Evolutionary conservation across 2,329 filamentous ascomycete species (phyloP).

Genomic region (Cadophora gregata): DNA sequence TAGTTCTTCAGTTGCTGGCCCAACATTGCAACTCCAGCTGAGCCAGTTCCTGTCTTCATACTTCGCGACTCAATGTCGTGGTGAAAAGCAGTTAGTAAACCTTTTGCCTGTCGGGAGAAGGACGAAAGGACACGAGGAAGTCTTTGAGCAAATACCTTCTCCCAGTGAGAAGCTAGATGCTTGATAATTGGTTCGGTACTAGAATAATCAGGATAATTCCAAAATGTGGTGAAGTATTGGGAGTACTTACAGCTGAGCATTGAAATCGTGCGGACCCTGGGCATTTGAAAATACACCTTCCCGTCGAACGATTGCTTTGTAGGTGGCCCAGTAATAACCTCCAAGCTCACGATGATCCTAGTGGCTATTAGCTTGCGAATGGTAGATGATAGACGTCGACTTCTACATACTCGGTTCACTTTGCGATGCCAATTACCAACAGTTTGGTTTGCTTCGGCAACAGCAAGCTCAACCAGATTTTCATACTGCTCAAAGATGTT

Average conservation of each 20-base stretch:
- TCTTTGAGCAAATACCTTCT: constrained; percentile 47
- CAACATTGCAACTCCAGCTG: constrained; percentile 48
- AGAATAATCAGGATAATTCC: not conserved
- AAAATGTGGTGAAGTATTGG: not conserved
- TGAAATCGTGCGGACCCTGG: constrained; percentile 50
- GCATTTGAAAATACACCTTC: constrained; percentile 52
- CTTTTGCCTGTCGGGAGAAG: constrained; percentile 45
- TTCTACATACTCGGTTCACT: constrained; percentile 37
- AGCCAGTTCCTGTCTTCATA: constrained; percentile 46
- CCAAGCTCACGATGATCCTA: constrained; percentile 47
- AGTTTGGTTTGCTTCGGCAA: constrained; percentile 45
- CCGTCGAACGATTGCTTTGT: constrained; percentile 60
- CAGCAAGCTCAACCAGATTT: constrained; percentile 48
- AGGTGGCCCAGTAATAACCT: constrained; percentile 58
- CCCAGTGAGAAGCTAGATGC: constrained; percentile 36
- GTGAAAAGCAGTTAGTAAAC: constrained; percentile 50
- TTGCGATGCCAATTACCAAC: constrained; percentile 49
- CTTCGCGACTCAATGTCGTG: constrained; percentile 48
- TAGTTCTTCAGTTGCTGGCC: constrained; percentile 46
- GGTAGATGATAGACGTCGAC: not conserved
- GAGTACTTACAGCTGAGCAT: constrained; percentile 43
- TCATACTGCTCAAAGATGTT: constrained; percentile 55
- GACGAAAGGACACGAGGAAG: constrained; percentile 49
- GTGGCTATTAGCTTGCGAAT: not conserved
- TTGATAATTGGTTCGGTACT: constrained; percentile 35